Percentiles rank a stretch among this genome's conserved stretches.
Evolutionary conservation across 2,329 filamentous ascomycete genomes (phyloP).

Genomic region (Aphanocladium album): DNA sequence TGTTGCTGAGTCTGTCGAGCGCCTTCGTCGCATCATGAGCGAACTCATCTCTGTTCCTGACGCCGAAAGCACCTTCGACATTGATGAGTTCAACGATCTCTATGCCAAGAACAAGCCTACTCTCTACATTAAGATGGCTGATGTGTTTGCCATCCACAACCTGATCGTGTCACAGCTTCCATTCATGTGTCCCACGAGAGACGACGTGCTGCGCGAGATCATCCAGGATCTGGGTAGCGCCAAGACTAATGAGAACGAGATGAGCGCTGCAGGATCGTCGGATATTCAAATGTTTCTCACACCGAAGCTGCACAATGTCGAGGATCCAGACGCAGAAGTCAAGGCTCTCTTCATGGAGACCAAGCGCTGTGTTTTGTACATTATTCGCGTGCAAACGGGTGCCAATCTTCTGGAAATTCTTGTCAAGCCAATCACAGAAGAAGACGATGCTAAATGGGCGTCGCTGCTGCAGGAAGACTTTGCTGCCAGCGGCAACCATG

Average conservation of each 20-base stretch:
- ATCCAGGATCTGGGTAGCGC: constrained; percentile 91
- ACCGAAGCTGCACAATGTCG: constrained; percentile 81
- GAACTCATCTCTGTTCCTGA: constrained; percentile 78
- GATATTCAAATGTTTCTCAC: constrained; percentile 90
- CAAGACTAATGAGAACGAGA: constrained; percentile 92
- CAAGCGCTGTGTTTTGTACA: constrained; percentile 93
- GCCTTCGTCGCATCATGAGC: constrained; percentile 69
- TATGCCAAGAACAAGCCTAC: constrained; percentile 96
- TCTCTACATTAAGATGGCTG: constrained; percentile 97
- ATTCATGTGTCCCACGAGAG: constrained; percentile 70
- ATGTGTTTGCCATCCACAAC: constrained; percentile 94
- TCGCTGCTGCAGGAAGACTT: constrained; percentile 79
- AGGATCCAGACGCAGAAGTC: constrained; percentile 87
- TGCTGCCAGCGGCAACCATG: constrained; percentile 59
- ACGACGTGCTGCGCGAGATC: constrained; percentile 86
- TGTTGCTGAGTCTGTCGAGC: constrained; percentile 75
- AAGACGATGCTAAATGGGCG: constrained; percentile 89
- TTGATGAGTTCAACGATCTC: constrained; percentile 97
- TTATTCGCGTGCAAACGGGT: constrained; percentile 92
- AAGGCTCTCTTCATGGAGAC: constrained; percentile 97
- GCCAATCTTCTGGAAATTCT: constrained; percentile 92
- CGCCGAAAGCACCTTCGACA: constrained; percentile 89
- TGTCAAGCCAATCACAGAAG: constrained; percentile 77
- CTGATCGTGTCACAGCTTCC: constrained; percentile 76
- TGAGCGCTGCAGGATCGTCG: constrained; percentile 77